phyloP scores from a whole-genome alignment of 2,329 filamentous ascomycete genomes.

The Mycosphaerella sp. region DNA sequence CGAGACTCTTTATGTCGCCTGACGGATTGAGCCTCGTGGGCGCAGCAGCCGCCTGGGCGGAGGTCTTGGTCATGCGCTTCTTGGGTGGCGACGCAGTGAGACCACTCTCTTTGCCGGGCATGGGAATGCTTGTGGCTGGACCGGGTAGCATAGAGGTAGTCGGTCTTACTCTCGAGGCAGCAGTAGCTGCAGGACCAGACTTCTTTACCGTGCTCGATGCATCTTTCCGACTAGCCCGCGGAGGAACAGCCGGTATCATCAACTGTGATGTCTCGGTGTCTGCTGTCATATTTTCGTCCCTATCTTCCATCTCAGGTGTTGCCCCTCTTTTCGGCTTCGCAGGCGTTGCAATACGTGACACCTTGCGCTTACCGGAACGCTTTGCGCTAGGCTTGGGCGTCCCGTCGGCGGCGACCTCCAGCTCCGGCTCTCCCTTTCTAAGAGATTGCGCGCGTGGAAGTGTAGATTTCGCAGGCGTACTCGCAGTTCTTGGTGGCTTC shows the following conservation, averaged over 20 bases:
- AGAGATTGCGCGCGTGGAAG: conserved; percentile 5
- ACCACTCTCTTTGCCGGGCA: conserved; percentile 25
- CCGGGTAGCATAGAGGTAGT: conserved; percentile 23
- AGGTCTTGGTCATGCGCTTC: conserved; percentile 18
- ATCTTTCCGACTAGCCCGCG: background rate
- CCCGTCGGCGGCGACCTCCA: background rate
- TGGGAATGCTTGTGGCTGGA: conserved; percentile 12
- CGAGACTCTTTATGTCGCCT: conserved; percentile 12
- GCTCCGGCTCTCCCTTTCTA: conserved; percentile 2
- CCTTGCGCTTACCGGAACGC: conserved; percentile 20
- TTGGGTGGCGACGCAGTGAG: conserved; percentile 31
- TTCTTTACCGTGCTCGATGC: conserved; percentile 12
- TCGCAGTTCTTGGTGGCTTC: conserved; percentile 24
- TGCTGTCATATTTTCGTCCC: background rate
- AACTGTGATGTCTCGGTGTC: background rate
- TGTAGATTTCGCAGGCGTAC: conserved; percentile 15
- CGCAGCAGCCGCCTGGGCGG: conserved; percentile 5
- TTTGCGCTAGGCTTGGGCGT: conserved; percentile 1
- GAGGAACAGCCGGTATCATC: background rate
- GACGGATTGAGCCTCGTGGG: conserved; percentile 3
- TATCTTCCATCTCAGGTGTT: background rate
- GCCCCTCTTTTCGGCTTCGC: conserved; percentile 23
- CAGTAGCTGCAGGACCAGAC: background rate
- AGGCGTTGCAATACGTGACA: conserved; percentile 34
- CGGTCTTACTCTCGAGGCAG: conserved; percentile 1